Evolutionary conservation across 106 monocot genomes (phyloP).

Genomic region (Dendrobium catenatum): DNA sequence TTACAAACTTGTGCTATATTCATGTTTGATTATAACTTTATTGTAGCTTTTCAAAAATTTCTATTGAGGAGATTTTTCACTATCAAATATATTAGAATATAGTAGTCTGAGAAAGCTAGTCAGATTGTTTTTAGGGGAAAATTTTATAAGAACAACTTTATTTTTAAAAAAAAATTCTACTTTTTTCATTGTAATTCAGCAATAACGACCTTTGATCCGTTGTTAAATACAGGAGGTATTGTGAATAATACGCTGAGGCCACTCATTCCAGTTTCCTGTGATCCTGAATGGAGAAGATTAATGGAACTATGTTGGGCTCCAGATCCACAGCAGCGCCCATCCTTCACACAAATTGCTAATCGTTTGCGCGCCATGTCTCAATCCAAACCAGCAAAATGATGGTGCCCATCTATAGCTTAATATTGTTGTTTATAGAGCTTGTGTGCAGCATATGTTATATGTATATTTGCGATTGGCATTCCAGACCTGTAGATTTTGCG

Average conservation of each 20-base stretch:
- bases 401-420: background rate
- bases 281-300: constrained; percentile 76
- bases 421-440: background rate
- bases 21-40: too few species aligned
- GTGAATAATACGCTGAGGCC: constrained; percentile 87
- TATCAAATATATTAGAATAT: too few species aligned
- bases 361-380: constrained; percentile 68
- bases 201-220: background rate
- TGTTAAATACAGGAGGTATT: constrained; percentile 65
- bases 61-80: too few species aligned
- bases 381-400: constrained; percentile 38
- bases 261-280: constrained; percentile 51
- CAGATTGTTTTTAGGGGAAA: too few species aligned
- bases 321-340: constrained; percentile 62
- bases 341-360: constrained; percentile 76
- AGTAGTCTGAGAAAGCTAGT: too few species aligned
- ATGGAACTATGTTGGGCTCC: constrained; percentile 98
- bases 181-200: too few species aligned
- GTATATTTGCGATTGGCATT: background rate
- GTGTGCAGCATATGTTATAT: background rate
- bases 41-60: too few species aligned
- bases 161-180: too few species aligned
- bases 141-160: too few species aligned
- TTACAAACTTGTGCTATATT: too few species aligned
- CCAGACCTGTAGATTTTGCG: background rate